Percentiles rank a stretch among this genome's conserved stretches.
Evolutionary conservation across 441 rosid genomes (phyloP).

Genomic region (Viola pubescens): DNA sequence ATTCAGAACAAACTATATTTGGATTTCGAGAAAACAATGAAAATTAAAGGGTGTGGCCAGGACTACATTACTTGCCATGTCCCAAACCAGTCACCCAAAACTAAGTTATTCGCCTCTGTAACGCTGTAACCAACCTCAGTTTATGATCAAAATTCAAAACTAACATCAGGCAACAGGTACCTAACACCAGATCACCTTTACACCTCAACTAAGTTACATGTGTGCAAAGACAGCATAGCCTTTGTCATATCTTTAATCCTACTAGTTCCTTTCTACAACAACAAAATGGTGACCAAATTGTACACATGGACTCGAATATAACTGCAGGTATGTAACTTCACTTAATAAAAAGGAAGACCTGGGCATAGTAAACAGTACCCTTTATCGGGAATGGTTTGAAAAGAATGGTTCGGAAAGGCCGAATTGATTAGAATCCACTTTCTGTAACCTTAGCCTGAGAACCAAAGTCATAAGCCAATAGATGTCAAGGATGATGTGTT

Average conservation of each 20-base stretch:
- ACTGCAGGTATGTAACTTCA: no score
- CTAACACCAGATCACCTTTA: constrained; percentile 31
- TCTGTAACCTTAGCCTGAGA: constrained; percentile 15
- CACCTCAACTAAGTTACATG: constrained; percentile 39
- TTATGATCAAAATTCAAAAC: constrained; percentile 16
- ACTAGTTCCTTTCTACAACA: constrained; percentile 16
- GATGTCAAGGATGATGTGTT: constrained; percentile 36
- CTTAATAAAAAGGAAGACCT: neutral
- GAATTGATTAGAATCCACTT: constrained; percentile 19
- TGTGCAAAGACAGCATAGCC: constrained; percentile 28
- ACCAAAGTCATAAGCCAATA: constrained; percentile 24
- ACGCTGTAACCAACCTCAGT: constrained; percentile 20
- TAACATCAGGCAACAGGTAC: constrained; percentile 20
- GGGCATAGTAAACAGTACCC: neutral
- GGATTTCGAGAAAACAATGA: constrained; percentile 10
- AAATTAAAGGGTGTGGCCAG: constrained; percentile 15
- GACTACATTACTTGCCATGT: constrained; percentile 15
- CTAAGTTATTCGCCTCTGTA: constrained; percentile 20
- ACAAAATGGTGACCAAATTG: constrained; percentile 12
- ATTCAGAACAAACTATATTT: neutral
- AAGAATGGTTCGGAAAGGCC: neutral
- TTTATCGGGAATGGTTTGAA: neutral
- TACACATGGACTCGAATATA: constrained; percentile 14
- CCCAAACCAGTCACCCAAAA: constrained; percentile 19
- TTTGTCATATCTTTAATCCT: constrained; percentile 9